phyloP scores from a whole-genome alignment of 192 early-diverging fungal genomes.

The Coemansia sp. region DNA sequence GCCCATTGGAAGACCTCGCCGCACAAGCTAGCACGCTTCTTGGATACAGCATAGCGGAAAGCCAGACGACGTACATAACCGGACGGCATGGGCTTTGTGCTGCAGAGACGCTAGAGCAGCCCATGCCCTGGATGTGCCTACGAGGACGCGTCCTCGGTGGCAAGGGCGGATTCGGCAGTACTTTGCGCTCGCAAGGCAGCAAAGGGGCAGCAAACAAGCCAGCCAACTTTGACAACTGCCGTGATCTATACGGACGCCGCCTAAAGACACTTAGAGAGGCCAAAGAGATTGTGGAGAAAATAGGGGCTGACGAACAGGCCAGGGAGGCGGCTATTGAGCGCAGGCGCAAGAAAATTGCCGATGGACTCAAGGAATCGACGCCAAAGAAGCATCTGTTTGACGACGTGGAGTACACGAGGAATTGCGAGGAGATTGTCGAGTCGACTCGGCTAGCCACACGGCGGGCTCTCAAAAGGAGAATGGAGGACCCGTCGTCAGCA shows the following conservation, averaged over 20 bases:
- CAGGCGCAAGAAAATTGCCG: constrained; percentile 83
- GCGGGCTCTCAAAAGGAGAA: constrained; percentile 22
- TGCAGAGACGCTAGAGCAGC: constrained; percentile 10
- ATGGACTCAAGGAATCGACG: constrained; percentile 63
- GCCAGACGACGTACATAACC: constrained; percentile 14
- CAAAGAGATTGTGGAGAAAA: constrained; percentile 63
- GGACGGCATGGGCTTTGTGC: constrained; percentile 30
- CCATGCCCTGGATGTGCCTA: constrained; percentile 23
- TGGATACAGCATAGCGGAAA: not conserved
- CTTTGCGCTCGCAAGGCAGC: constrained; percentile 89
- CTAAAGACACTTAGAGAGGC: constrained; percentile 89
- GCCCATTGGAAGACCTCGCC: constrained; percentile 26
- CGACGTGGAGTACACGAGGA: constrained; percentile 70
- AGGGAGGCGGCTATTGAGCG: constrained; percentile 55
- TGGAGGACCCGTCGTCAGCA: not conserved
- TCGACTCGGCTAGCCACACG: constrained; percentile 59
- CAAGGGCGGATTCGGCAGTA: constrained; percentile 97
- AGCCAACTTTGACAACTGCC: constrained; percentile 89
- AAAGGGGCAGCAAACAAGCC: constrained; percentile 85
- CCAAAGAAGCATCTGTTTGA: constrained; percentile 79
- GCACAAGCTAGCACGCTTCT: constrained; percentile 11
- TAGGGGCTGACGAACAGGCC: constrained; percentile 21
- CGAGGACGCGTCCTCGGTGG: constrained; percentile 63
- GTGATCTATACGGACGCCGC: constrained; percentile 87
- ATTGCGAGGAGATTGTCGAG: constrained; percentile 65